Base-by-base conservation (phyloP, 352 stramenopile genomes). In the Blastocystis sp. region DNA sequence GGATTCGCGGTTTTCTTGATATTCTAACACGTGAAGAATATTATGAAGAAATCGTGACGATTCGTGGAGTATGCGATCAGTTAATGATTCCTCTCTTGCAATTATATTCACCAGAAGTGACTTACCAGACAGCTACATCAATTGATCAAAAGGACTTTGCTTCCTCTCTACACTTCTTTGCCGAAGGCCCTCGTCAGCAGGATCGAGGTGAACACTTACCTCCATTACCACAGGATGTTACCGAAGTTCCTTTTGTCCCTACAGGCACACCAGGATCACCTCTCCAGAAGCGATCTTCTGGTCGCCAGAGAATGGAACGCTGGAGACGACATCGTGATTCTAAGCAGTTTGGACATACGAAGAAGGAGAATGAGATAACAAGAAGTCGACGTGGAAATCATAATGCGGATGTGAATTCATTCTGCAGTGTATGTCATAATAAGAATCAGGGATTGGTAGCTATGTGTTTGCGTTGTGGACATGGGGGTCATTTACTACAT, bases 401-500 rank as follows among this genome's bases (percentile, higher is more conserved):
- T 27, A 11, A 57, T 15, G 68, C 58, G 7, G 51, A 81, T 7
- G 48, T 81, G 4, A 62, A 81, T 35, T 84, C 73, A 7, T 60
- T 84, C 17, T 84, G 73, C 9, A 66, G 44, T 64, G 73, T 84
- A 19, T 84, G 73, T 40, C 51, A 68, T 24, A 64, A 22, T 0
- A 64, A 66, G 56, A 84, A 84, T 57, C 24, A 30, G 24, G 73
- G 73, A 48, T 33, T 84, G 48, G 51, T 84, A 27, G 51, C 53
- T 22, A 84, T 84, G 73, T 84, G 73, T 69, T 22, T 84, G 48
- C 73, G 73, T 27, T 84, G 73, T 64, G 73, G 73, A 7, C 73
- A 84, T 68, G 73, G 73, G 2, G 73, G 73, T 27, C 73, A 84
- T 84, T 84, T 84, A 57, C 13, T 35, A 27, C 73, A 84, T 44